A percentile compares a stretch with the other conserved stretches of the same genome.
Conservation (phyloP, 805 yeast genomes). For the Barnettozyma sucrosica region DNA sequence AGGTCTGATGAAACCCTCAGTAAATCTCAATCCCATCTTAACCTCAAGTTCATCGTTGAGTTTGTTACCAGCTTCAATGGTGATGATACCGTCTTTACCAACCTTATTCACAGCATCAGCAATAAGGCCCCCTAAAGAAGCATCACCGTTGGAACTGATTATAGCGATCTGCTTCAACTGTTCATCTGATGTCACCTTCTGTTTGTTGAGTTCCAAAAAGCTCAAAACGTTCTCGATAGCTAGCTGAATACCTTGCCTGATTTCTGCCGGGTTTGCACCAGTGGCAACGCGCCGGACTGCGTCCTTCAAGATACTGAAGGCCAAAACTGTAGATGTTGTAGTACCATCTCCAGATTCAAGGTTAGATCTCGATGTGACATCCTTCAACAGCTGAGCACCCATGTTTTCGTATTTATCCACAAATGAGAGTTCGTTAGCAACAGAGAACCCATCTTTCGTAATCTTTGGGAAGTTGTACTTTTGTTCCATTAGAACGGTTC, state of each 20-base stretch:
- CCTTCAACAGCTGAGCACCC: conserved; percentile 93
- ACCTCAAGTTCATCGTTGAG: conserved; percentile 94
- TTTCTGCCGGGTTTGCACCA: conserved; percentile 98
- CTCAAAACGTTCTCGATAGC: conserved; percentile 92
- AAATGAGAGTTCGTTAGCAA: conserved; percentile 78
- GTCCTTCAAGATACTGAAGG: conserved; percentile 92
- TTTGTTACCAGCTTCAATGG: conserved; percentile 96
- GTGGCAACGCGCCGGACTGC: conserved; percentile 96
- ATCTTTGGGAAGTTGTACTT: conserved; percentile 95
- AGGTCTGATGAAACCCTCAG: conserved; percentile 95
- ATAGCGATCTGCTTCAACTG: conserved; percentile 98
- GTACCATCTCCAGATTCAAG: conserved; percentile 99
- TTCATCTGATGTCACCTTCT: conserved; percentile 86
- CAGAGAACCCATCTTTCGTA: conserved; percentile 98
- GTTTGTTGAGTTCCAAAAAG: conserved; percentile 78
- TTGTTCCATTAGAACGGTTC: conserved; percentile 95
- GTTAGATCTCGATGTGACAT: conserved; percentile 95
- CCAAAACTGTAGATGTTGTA: conserved; percentile 93
- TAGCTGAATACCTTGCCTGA: conserved; percentile 94
- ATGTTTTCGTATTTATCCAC: conserved; percentile 91
- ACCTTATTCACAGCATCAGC: conserved; percentile 98
- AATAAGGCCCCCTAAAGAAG: conserved; percentile 82
- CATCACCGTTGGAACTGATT: conserved; percentile 94
- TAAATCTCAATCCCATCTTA: conserved; percentile 97
- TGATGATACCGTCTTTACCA: conserved; percentile 98